Conservation (phyloP, 179 eudicot species). For the Silene noctiflora region DNA sequence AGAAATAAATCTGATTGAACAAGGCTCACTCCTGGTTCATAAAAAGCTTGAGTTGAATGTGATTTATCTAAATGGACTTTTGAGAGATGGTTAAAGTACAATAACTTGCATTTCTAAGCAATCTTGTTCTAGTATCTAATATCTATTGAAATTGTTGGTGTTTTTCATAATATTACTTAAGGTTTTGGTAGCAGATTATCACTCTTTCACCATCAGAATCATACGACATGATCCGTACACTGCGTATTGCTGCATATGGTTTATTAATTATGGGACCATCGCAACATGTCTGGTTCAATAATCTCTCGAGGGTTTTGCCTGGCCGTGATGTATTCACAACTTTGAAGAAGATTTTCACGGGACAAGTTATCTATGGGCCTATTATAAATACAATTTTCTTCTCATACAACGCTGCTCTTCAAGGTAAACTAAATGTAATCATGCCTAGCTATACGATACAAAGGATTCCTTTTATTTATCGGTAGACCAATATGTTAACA, state of each 20-base stretch:
- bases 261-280: conserved; percentile 65
- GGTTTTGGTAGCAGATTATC: conserved; percentile 40
- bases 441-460: background rate
- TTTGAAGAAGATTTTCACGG: conserved; percentile 58
- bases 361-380: conserved; percentile 67
- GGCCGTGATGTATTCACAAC: conserved; percentile 52
- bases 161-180: background rate
- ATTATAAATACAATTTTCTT: conserved; percentile 53
- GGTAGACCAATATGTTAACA: background rate
- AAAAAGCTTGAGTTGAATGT: background rate
- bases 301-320: conserved; percentile 53
- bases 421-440: conserved; percentile 43
- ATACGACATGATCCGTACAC: conserved; percentile 51
- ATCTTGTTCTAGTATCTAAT: background rate
- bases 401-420: conserved; percentile 69
- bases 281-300: conserved; percentile 78
- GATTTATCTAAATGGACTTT: background rate
- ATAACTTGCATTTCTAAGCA: background rate
- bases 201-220: conserved; percentile 40
- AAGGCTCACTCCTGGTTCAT: background rate
- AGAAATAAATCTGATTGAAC: too few species aligned
- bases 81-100: background rate
- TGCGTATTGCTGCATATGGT: conserved; percentile 68
- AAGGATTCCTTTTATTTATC: background rate
- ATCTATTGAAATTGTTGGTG: background rate